Conservation (phyloP, 345 rosid genomes). For the Linum tenue region DNA sequence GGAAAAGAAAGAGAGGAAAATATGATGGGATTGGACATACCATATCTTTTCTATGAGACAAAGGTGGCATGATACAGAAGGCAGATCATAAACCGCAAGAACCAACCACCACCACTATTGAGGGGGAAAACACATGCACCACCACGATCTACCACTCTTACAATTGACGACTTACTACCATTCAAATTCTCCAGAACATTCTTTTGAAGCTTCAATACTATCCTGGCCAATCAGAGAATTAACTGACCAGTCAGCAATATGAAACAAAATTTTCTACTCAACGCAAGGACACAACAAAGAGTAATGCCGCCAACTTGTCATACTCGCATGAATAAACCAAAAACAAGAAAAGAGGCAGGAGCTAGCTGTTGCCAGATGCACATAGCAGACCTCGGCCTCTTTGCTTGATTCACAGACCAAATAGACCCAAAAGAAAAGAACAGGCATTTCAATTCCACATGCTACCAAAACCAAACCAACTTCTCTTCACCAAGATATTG, state of each 20-base stretch:
- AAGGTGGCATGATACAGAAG: conserved; percentile 39
- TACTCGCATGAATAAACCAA: no score
- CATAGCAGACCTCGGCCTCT: no score
- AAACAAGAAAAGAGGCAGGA: no score
- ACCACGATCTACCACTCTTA: conserved; percentile 34
- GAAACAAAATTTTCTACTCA: not conserved
- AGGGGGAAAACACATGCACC: conserved; percentile 25
- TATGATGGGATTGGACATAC: conserved; percentile 21
- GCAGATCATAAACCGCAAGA: conserved; percentile 27
- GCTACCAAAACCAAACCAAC: no score
- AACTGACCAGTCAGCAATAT: not conserved
- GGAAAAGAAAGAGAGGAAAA: conserved; percentile 5
- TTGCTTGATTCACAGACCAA: no score
- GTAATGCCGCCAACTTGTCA: not conserved
- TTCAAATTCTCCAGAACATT: conserved; percentile 13
- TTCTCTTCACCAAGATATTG: no score
- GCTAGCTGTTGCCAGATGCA: no score
- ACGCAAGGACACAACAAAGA: not conserved
- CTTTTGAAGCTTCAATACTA: conserved; percentile 25
- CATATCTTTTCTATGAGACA: conserved; percentile 42
- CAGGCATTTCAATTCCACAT: no score
- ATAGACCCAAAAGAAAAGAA: no score
- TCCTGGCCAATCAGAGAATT: not conserved
- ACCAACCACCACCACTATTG: conserved; percentile 11
- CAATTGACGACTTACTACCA: conserved; percentile 20